Percentiles rank a stretch among this genome's conserved stretches.
These are phyloP conservation scores for Echinochloa phyllopogon DNA, from an alignment of 176 grass and related monocot species.

Conservation along the genomic window DNA sequence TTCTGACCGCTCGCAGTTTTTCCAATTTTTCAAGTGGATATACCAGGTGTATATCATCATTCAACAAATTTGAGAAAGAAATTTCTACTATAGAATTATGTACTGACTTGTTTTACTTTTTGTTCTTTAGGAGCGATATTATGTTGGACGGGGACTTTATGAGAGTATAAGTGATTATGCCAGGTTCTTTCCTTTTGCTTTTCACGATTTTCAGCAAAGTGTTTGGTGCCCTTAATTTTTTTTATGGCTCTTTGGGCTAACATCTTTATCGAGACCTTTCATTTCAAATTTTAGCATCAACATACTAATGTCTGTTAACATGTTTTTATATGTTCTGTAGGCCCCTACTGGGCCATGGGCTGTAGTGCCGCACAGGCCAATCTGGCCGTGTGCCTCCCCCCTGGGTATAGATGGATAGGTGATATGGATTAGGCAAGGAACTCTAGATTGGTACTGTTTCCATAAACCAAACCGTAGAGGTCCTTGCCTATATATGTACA, in stretches of 20 bases:
- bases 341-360: too few relatives aligned
- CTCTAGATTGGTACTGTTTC: too few relatives aligned
- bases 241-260: background rate
- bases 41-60: conserved; percentile 69
- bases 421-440: too few relatives aligned
- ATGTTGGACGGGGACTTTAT: conserved; percentile 85
- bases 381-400: too few relatives aligned
- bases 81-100: conserved; percentile 21
- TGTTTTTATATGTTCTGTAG: too few relatives aligned
- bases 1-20: conserved; percentile 80
- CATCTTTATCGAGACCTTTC: background rate
- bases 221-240: background rate
- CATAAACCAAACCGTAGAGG: too few relatives aligned
- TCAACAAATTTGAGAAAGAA: conserved; percentile 19
- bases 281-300: conserved; percentile 18
- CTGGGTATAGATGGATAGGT: too few relatives aligned
- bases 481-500: too few relatives aligned
- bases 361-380: too few relatives aligned
- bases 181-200: conserved; percentile 58
- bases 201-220: conserved; percentile 10
- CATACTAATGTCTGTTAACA: background rate
- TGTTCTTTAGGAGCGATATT: conserved; percentile 85
- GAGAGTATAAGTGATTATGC: conserved; percentile 85
- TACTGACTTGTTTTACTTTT: conserved; percentile 41
- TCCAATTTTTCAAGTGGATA: conserved; percentile 99